Conservation (phyloP, 306 rosid species). For the Mucuna pruriens region DNA sequence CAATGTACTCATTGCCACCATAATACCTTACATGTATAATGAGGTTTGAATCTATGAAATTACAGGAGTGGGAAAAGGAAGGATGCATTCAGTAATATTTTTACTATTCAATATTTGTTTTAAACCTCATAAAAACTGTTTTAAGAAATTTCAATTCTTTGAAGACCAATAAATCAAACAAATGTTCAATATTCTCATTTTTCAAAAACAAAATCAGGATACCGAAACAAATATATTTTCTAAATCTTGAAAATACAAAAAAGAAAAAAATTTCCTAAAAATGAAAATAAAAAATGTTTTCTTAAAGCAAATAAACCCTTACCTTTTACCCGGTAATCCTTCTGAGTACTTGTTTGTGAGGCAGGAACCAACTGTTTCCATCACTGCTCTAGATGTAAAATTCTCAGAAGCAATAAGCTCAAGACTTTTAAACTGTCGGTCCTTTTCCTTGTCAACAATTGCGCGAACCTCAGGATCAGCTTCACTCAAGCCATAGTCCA, state of each 20-base stretch:
- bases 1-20: conserved; percentile 95
- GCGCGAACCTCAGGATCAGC: conserved; percentile 77
- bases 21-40: conserved; percentile 64
- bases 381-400: conserved; percentile 89
- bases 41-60: conserved; percentile 19
- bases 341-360: conserved; percentile 94
- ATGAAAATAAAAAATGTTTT: neutral
- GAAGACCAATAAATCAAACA: neutral
- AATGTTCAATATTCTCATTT: neutral
- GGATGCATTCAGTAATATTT: neutral
- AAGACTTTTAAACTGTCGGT: conserved; percentile 79
- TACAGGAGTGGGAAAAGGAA: neutral
- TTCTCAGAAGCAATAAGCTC: conserved; percentile 98
- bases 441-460: conserved; percentile 75
- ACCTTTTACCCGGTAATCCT: conserved; percentile 97
- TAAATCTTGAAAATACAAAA: neutral
- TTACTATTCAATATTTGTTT: neutral
- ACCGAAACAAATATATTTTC: neutral
- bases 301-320: neutral
- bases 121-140: neutral
- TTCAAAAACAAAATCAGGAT: neutral
- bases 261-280: neutral
- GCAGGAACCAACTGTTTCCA: conserved; percentile 98
- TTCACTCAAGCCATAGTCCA: conserved; percentile 72
- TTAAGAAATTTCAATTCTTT: neutral